Evolutionary conservation across 306 rosid species (phyloP).

Genomic region (Fagus sylvatica): DNA sequence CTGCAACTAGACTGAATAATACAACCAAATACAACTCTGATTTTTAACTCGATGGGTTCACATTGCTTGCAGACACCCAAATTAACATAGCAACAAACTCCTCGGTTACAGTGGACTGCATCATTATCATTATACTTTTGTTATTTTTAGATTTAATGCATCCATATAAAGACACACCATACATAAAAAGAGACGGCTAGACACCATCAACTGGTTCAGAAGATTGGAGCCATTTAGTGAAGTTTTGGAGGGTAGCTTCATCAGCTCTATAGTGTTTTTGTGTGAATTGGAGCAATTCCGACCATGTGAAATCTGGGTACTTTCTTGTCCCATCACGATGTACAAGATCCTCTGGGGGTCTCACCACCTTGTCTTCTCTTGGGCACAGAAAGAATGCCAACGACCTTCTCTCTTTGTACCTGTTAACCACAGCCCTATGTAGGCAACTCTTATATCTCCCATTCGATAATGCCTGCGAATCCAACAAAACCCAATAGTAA

Average conservation of each 20-base stretch:
- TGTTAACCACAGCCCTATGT: constrained; percentile 75
- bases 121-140: too few relatives aligned
- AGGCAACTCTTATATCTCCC: constrained; percentile 65
- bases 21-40: too few relatives aligned
- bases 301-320: constrained; percentile 82
- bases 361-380: constrained; percentile 58
- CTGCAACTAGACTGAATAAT: too few relatives aligned
- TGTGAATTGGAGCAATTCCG: constrained; percentile 56
- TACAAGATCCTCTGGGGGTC: constrained; percentile 58
- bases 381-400: constrained; percentile 85
- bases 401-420: constrained; percentile 56
- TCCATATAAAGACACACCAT: too few relatives aligned
- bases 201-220: constrained; percentile 19
- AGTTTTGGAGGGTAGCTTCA: constrained; percentile 56
- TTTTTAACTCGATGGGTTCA: too few relatives aligned
- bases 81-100: too few relatives aligned
- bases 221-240: constrained; percentile 59
- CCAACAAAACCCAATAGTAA: constrained; percentile 13
- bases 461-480: constrained; percentile 46
- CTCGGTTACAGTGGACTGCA: too few relatives aligned
- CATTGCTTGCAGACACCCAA: too few relatives aligned
- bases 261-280: constrained; percentile 71
- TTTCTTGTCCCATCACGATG: constrained; percentile 37
- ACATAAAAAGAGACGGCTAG: not conserved
- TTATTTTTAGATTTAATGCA: too few relatives aligned